Conservation (phyloP, 1,139 yeast species). For the Geotrichum histeridarum region DNA sequence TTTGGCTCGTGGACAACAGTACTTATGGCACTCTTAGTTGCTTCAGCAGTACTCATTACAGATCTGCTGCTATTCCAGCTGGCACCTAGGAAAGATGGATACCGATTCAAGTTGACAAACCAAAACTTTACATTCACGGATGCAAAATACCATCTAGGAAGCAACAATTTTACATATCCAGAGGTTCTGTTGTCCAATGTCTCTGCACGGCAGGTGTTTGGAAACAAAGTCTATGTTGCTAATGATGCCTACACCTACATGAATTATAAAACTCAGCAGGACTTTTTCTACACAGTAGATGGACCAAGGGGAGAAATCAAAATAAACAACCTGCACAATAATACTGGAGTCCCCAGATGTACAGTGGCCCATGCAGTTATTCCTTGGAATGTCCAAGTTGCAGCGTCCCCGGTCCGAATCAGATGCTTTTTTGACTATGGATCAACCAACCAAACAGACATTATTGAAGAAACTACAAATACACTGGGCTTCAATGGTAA, state of each 20-base stretch:
- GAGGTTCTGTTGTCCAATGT: background rate
- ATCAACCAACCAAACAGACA: background rate
- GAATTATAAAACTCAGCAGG: background rate
- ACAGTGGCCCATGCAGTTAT: background rate
- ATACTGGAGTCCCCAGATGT: background rate
- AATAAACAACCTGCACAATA: background rate
- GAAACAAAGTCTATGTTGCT: background rate
- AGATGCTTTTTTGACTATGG: background rate
- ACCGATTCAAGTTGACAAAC: background rate
- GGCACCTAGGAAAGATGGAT: background rate
- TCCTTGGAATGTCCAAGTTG: background rate
- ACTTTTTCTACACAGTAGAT: background rate
- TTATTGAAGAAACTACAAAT: background rate
- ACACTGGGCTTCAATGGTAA: background rate
- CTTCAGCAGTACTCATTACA: background rate
- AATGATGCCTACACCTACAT: background rate
- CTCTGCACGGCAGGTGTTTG: background rate
- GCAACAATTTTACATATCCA: background rate
- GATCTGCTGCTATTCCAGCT: slow-evolving; percentile 6
- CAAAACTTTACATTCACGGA: background rate
- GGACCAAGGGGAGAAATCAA: background rate
- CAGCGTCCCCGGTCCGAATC: background rate
- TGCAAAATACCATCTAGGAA: background rate
- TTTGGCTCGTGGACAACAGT: background rate
- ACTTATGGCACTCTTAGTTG: background rate